Evolutionary conservation across 805 yeast species (phyloP), one percentile per base, ranked within the genome.

Genomic region (Myxozyma mucilagina): DNA sequence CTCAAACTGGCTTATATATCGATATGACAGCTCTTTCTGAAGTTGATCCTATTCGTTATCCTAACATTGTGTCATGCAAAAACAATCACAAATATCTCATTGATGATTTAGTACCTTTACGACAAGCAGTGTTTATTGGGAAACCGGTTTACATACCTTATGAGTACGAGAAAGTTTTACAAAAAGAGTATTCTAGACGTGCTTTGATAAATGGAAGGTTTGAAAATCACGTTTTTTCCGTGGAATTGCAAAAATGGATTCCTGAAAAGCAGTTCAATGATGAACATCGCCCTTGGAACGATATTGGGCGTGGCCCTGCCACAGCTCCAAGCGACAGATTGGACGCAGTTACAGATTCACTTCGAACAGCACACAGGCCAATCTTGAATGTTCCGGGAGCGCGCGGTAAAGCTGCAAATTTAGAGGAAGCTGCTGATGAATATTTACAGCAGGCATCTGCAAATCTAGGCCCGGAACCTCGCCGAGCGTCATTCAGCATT

Each of bases 111-210:
- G 69, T 77, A 9, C 87, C 90, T 0, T 74, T 88, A 61, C 73
- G 80, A 3, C 75, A 80, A 38, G 79, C 88, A 0, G 65, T 76
- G 18, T 85, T 83, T 65, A 92, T 88, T 71, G 90, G 90, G 1
- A 80, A 70, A 10, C 62, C 76, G 14, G 77, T 81, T 1, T 77
- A 76, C 57, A 71, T 83, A 24, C 88, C 87, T 0, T 68, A 73
- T 47, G 68, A 69, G 51, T 72, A 72, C 35, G 75, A 76, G 11
- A 63, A 65, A 4, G 66, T 78, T 11, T 72, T 82, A 3, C 52
- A 61, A 10, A 67, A 74, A 10, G 85, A 82, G 61, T 80, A 80
- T 65, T 61, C 66, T 14, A 55, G 63, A 18, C 56, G 59, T 24
- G 66, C 67, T 4, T 59, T 63, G 29, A 57, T 60, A 7, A 53